phyloP scores from a whole-genome alignment of 2,329 filamentous ascomycete species.

The Sarocladium brachiariae region DNA sequence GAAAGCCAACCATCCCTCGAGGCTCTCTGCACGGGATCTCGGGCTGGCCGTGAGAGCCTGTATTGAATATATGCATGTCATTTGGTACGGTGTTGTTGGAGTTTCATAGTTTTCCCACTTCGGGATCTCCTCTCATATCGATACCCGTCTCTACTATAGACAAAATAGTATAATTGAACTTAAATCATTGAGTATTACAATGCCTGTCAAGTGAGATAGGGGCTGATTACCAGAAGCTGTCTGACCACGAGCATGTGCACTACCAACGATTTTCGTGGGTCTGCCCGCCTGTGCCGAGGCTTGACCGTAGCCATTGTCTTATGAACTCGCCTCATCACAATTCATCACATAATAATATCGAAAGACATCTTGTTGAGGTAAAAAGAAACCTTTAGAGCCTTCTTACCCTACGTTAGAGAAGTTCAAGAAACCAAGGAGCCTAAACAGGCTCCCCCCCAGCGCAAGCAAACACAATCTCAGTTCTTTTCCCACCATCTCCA shows the following conservation, averaged over 20 bases:
- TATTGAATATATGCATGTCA: background rate
- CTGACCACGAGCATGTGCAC: no score
- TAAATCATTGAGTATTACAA: no score
- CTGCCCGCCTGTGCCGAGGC: no score
- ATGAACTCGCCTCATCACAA: no score
- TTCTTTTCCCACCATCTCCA: background rate
- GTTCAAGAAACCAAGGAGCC: background rate
- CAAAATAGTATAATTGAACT: constrained; percentile 1
- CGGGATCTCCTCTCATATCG: background rate
- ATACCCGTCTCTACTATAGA: constrained; percentile 1
- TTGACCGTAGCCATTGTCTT: no score
- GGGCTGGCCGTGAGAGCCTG: background rate
- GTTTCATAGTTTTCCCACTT: background rate
- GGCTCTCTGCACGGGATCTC: background rate
- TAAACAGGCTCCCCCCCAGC: background rate
- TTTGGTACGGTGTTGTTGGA: background rate
- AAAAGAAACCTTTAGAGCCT: background rate
- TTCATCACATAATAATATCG: background rate
- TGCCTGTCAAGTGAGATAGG: no score
- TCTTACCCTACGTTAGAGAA: background rate
- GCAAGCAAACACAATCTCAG: constrained; percentile 3
- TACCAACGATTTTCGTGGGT: no score
- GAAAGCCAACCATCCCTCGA: no score
- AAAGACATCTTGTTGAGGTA: background rate
- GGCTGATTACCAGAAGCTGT: no score